Conservation (phyloP, 2,329 filamentous ascomycete genomes). For the Trichoderma atroviride region DNA sequence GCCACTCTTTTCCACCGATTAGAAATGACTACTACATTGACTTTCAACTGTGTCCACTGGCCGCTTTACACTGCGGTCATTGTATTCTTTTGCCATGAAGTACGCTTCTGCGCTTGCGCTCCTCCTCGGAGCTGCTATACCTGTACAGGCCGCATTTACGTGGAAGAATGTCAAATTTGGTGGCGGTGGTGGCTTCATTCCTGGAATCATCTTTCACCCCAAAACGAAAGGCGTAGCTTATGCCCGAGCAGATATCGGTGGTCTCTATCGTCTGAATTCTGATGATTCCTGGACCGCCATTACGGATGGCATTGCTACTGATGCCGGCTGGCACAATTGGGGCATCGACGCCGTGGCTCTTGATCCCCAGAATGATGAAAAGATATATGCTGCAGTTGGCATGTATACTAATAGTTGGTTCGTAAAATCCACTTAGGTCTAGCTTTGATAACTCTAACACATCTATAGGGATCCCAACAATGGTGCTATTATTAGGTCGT, state of each 20-base stretch:
- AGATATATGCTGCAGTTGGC: slow-evolving; percentile 16
- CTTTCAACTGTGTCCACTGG: not conserved
- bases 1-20: not conserved
- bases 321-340: slow-evolving; percentile 21
- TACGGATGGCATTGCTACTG: slow-evolving; percentile 1
- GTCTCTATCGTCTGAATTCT: slow-evolving; percentile 14
- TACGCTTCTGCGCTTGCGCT: not conserved
- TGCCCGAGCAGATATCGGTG: slow-evolving; percentile 19
- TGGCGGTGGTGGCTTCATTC: slow-evolving; percentile 18
- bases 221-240: slow-evolving; percentile 15
- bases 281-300: slow-evolving; percentile 12
- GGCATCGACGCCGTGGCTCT: slow-evolving; percentile 14
- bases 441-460: not conserved
- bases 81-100: not conserved
- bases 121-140: slow-evolving; percentile 6
- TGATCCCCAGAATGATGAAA: slow-evolving; percentile 14
- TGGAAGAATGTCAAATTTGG: slow-evolving; percentile 24
- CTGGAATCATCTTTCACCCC: slow-evolving; percentile 19
- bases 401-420: slow-evolving; percentile 23
- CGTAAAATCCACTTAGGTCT: not conserved
- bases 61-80: not conserved
- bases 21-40: too few relatives aligned
- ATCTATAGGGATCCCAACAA: slow-evolving; percentile 8
- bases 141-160: slow-evolving; percentile 4
- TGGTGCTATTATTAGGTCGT: slow-evolving; percentile 22